Evolutionary conservation across 2,329 filamentous ascomycete species (phyloP).

Genomic region (Waltergamsia citrina): DNA sequence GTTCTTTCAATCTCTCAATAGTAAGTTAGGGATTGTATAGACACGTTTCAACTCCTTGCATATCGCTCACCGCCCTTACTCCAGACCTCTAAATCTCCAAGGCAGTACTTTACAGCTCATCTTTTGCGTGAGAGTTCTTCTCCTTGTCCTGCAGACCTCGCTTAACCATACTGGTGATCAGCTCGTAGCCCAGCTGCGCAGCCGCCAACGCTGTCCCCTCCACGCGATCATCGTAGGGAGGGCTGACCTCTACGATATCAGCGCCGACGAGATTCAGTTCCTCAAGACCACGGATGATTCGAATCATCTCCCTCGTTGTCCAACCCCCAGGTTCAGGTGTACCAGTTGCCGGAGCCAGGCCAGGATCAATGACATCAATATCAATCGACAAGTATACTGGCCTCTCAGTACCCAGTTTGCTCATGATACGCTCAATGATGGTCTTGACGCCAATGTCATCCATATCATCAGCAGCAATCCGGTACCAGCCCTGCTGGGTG

Average conservation of each 20-base stretch:
- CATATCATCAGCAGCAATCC: conserved; percentile 72
- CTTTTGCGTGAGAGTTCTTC: too few species aligned
- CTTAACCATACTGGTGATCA: conserved; percentile 64
- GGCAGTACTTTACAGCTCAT: too few species aligned
- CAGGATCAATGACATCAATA: conserved; percentile 67
- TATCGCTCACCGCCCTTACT: too few species aligned
- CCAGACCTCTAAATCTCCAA: too few species aligned
- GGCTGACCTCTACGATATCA: conserved; percentile 76
- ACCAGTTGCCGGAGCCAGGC: conserved; percentile 54
- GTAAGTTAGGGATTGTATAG: too few species aligned
- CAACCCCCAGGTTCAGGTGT: conserved; percentile 79
- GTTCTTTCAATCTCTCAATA: too few species aligned
- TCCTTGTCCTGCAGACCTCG: too few species aligned
- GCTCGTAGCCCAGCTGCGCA: conserved; percentile 72
- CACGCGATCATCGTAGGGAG: conserved; percentile 67
- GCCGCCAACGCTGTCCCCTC: conserved; percentile 72
- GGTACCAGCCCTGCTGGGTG: conserved; percentile 61
- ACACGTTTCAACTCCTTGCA: too few species aligned
- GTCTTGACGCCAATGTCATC: conserved; percentile 65
- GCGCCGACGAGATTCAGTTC: conserved; percentile 72
- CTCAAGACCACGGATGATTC: conserved; percentile 69
- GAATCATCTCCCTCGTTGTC: conserved; percentile 74
- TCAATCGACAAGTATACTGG: conserved; percentile 68
- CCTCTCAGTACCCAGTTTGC: conserved; percentile 57
- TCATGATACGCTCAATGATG: conserved; percentile 56